Evolutionary conservation across 202 grass and related monocot genomes (phyloP).

Genomic region (Miscanthus sacchariflorus): DNA sequence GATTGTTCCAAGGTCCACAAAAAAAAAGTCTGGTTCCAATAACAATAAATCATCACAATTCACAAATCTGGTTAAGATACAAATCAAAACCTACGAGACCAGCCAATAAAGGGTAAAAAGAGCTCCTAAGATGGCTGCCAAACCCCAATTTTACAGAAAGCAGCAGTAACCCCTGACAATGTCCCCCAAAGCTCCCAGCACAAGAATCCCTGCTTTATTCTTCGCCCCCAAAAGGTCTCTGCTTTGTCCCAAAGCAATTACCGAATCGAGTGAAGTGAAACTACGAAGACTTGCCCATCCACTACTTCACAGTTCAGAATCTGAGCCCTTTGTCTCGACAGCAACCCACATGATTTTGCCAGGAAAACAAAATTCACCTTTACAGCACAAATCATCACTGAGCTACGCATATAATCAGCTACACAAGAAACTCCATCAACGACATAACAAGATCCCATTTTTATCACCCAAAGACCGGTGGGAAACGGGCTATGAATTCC

Average conservation of each 20-base stretch:
- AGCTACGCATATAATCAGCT: background rate
- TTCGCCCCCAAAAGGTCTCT: background rate
- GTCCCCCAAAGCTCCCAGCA: slow-evolving; percentile 36
- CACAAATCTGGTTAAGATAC: background rate
- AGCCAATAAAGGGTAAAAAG: background rate
- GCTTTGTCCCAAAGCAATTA: slow-evolving; percentile 24
- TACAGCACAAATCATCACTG: background rate
- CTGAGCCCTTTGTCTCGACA: background rate
- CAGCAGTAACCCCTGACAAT: background rate
- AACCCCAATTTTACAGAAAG: background rate
- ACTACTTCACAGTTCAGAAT: background rate
- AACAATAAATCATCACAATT: background rate
- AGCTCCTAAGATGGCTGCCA: background rate
- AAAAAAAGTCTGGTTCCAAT: background rate
- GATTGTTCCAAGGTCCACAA: background rate
- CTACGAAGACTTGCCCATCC: background rate
- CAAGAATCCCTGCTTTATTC: slow-evolving; percentile 32
- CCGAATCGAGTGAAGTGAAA: background rate
- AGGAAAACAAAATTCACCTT: slow-evolving; percentile 17
- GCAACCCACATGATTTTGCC: background rate
- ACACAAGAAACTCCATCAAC: background rate
- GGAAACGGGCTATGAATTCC: background rate
- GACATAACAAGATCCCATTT: slow-evolving; percentile 22
- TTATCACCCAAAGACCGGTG: background rate
- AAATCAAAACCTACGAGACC: background rate